Conservation (phyloP, 2,329 filamentous ascomycete species). For the Arthroderma sp. region DNA sequence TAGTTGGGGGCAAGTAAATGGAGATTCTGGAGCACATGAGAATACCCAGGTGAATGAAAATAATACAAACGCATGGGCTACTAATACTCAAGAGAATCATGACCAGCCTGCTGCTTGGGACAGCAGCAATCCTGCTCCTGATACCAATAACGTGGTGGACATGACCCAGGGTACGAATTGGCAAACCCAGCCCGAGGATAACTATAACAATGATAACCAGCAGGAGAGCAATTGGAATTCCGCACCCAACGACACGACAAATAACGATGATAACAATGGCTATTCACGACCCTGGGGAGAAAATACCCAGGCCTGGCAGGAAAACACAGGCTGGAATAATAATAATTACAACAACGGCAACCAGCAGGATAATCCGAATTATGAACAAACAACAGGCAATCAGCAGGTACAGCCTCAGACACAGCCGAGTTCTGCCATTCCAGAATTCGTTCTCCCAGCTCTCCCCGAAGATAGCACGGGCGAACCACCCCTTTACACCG, state of each 20-base stretch:
- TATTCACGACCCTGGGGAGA: neutral
- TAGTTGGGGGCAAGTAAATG: neutral
- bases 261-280: neutral
- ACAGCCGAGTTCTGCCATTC: neutral
- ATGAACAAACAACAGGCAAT: neutral
- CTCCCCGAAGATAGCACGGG: neutral
- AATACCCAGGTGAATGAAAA: too few species aligned
- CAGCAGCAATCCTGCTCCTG: neutral
- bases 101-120: neutral
- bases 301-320: neutral
- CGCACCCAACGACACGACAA: neutral
- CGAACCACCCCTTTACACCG: conserved; percentile 13
- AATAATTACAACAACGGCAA: neutral
- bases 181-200: too few species aligned
- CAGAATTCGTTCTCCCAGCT: too few species aligned
- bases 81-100: neutral
- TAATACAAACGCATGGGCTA: neutral
- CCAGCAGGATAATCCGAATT: neutral
- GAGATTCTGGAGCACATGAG: neutral
- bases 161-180: too few species aligned
- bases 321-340: neutral
- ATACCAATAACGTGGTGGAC: too few species aligned
- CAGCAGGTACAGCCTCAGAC: neutral
- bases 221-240: too few species aligned
- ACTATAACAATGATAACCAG: too few species aligned